Base-by-base conservation (phyloP, 495 filamentous ascomycete genomes). In the Penicillium manginii region DNA sequence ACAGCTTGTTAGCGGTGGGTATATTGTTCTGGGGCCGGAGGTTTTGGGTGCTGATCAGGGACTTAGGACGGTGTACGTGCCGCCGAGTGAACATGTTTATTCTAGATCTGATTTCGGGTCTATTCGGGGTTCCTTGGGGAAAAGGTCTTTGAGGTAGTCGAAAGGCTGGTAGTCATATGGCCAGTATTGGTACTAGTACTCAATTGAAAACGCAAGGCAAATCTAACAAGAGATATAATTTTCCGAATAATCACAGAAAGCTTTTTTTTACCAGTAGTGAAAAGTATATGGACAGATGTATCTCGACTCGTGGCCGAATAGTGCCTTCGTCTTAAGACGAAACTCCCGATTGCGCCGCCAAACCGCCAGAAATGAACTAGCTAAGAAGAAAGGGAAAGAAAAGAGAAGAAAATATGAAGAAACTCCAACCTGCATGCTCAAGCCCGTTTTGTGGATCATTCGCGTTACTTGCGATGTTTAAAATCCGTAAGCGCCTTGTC, bases 401-500 rank as follows among this genome's bases (percentile, higher is more conserved):
- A 55, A 55, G 50, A 29, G 35, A 26, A 54, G 58, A 15, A 21
- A 55, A 55, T 48, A 29, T 37, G 18, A 48, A 61, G 32, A 57
- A 62, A 65, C 60, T 68, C 67, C 64, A 62, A 33, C 49, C 39
- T 18, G 45, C 62, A 70, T 70, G 67, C 66, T 64, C 56, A 48
- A 62, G 55, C 54, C 52, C 37, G 42, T 60, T 55, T 51, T 58
- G 12, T 40, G 46, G 35, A n/a, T n/a, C 35, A 3, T 52, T 19
- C 54, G 26, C 35, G n/a, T n/a, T n/a, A n/a, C 22, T 47, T 22
- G 50, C 32, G 43, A 21, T 35, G 18, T 31, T 61, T 33, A 76
- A 50, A 67, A 73, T n/a, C 82, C 83, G 61, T 83, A 86, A 2
- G 80, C 77, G 54, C 80, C 84, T 42, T 82, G 79, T 10, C 86